Conservation (phyloP, 345 rosid species). For the Salix suchowensis region DNA sequence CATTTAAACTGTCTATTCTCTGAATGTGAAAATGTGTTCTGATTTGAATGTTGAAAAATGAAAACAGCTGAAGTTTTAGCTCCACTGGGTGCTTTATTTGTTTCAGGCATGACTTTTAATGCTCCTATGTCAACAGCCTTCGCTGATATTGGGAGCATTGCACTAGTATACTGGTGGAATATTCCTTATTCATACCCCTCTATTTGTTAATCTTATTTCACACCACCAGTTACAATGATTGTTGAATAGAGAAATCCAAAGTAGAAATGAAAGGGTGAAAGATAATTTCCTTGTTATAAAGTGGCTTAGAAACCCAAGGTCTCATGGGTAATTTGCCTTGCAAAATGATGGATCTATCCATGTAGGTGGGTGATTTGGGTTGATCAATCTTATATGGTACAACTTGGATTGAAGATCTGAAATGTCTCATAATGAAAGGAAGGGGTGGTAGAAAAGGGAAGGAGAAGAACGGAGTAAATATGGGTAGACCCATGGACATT, state of each 20-base stretch:
- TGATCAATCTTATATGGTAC: not conserved
- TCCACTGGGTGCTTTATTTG: not conserved
- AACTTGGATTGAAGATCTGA: not conserved
- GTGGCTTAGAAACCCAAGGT: not conserved
- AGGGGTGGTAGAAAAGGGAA: not conserved
- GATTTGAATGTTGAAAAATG: not conserved
- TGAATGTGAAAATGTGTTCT: not conserved
- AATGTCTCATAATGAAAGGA: not conserved
- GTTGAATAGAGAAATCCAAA: not conserved
- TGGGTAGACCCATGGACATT: not conserved
- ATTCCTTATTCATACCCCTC: not conserved
- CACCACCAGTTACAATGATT: not conserved
- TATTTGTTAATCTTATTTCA: not conserved
- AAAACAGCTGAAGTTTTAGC: not conserved
- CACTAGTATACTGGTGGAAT: not conserved
- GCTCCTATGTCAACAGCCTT: not conserved
- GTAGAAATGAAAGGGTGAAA: not conserved
- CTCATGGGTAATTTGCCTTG: not conserved
- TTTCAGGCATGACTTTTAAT: not conserved
- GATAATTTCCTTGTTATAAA: not conserved
- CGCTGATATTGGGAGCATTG: not conserved
- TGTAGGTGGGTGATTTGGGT: not conserved
- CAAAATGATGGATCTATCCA: not conserved
- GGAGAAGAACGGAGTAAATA: not conserved
- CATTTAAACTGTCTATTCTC: not conserved